phyloP scores from a whole-genome alignment of 768 basidiomycete genomes.

The Cantharellus cinnabarinus region DNA sequence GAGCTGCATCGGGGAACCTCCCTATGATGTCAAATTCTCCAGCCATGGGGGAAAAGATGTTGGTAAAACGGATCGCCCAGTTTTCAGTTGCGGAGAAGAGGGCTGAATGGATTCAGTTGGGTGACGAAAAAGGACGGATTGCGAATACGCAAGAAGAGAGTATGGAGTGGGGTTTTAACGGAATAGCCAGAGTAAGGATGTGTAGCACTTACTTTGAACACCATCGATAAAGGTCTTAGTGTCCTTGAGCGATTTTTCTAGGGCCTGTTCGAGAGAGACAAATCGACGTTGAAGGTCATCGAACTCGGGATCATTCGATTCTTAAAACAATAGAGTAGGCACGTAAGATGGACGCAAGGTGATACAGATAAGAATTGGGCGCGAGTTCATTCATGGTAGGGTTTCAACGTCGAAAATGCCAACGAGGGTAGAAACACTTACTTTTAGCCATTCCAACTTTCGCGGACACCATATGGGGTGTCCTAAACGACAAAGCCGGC shows the following conservation, averaged over 20 bases:
- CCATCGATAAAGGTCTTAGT: constrained; percentile 71
- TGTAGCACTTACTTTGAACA: constrained; percentile 36
- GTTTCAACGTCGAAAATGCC: not conserved
- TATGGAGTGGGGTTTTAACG: not conserved
- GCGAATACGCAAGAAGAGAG: not conserved
- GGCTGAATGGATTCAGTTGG: constrained; percentile 19
- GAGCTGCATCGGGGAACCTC: constrained; percentile 56
- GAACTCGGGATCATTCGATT: constrained; percentile 74
- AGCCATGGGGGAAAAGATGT: constrained; percentile 41
- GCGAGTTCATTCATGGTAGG: no score
- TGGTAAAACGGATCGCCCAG: constrained; percentile 41
- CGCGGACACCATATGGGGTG: constrained; percentile 74
- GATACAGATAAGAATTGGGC: not conserved
- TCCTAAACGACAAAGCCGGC: constrained; percentile 25
- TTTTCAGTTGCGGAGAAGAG: constrained; percentile 46
- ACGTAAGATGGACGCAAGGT: not conserved
- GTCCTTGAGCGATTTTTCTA: constrained; percentile 85
- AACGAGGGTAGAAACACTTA: constrained; percentile 17
- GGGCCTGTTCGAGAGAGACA: constrained; percentile 48
- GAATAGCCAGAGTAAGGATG: not conserved
- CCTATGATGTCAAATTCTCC: constrained; percentile 63
- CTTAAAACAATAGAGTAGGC: constrained; percentile 16
- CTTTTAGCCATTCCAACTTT: constrained; percentile 89
- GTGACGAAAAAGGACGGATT: not conserved
- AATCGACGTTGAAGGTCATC: constrained; percentile 74